Evolutionary conservation across 345 rosid species (phyloP).

Genomic region (Iberis pinnata): DNA sequence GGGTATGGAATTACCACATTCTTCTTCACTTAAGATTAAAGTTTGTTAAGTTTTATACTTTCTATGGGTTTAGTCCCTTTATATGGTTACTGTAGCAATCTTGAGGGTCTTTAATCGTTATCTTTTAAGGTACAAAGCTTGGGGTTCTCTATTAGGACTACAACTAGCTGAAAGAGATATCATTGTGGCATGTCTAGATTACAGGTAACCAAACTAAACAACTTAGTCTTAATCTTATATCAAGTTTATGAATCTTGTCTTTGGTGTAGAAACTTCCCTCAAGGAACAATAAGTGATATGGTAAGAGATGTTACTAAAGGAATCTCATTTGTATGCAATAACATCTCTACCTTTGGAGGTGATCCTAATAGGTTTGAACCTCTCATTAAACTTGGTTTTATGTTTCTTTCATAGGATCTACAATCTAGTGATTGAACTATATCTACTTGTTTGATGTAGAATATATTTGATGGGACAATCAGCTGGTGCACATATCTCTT

Average conservation of each 20-base stretch:
- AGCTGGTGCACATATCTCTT: conserved; percentile 95
- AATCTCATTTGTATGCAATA: conserved; percentile 72
- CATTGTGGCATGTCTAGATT: conserved; percentile 88
- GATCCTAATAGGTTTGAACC: conserved; percentile 67
- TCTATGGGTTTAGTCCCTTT: background rate
- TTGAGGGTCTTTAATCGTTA: too few relatives aligned
- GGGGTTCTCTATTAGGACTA: conserved; percentile 93
- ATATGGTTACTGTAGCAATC: too few relatives aligned
- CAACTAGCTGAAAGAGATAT: conserved; percentile 92
- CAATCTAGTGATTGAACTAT: conserved; percentile 10
- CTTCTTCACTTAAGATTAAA: too few relatives aligned
- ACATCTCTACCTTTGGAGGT: conserved; percentile 76
- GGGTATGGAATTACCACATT: conserved; percentile 60
- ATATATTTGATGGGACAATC: conserved; percentile 96
- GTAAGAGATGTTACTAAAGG: conserved; percentile 72
- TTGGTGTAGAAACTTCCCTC: conserved; percentile 81
- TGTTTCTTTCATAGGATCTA: conserved; percentile 1
- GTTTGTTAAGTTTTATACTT: background rate
- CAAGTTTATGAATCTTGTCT: background rate
- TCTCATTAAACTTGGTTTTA: background rate
- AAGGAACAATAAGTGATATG: conserved; percentile 93
- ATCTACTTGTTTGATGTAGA: conserved; percentile 37
- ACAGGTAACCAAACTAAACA: conserved; percentile 48
- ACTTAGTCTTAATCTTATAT: background rate
- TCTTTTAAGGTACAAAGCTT: conserved; percentile 77